Evolutionary conservation across 2,329 filamentous ascomycete species (phyloP), one percentile per base, ranked within the genome.

Genomic region (Botrytis paeoniae): DNA sequence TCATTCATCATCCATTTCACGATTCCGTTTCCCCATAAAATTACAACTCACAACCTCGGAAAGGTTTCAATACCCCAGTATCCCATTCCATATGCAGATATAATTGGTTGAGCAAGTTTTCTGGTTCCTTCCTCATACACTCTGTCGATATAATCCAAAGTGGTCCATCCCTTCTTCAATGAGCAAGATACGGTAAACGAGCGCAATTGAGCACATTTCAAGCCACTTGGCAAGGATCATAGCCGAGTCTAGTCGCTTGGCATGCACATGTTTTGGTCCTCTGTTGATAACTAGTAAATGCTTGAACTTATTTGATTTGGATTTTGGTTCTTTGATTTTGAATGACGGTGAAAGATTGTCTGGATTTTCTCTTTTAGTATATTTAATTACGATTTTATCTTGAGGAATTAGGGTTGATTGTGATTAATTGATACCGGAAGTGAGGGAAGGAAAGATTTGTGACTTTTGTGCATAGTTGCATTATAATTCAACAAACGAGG

Each of bases 141-240:
- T 62, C 37, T 16, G 18, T 62, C 14, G 35, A 41, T 2, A 37
- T 6, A 43, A 29, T 37, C 41, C 39, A 57, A 57, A 29, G 66
- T 70, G 54, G 68, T 20, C 22, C 60, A 7, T 51, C n/a, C 39
- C 54, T 60, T 70, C 54, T 43, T 39, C 25, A 22, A 59, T 14
- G 62, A 64, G 45, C 64, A 39, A 39, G 25, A 61, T 60, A 57
- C 3, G 14, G n/a, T 57, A 20, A 64, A 60, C 62, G 72, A 73
- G 72, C 48, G 69, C 48, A 60, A 71, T 73, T 73, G 72, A 73
- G 72, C 72, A 73, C 29, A 71, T 73, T 71, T 73, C 72, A 71
- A 71, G 72, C 72, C 72, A 73, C 64, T 45, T 4, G 25, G 41
- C 61, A 59, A 8, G 69, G 70, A 29, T 59, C 22, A 25, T 66